Conservation (phyloP, 495 filamentous ascomycete genomes). For the Annulohypoxylon bovei region DNA sequence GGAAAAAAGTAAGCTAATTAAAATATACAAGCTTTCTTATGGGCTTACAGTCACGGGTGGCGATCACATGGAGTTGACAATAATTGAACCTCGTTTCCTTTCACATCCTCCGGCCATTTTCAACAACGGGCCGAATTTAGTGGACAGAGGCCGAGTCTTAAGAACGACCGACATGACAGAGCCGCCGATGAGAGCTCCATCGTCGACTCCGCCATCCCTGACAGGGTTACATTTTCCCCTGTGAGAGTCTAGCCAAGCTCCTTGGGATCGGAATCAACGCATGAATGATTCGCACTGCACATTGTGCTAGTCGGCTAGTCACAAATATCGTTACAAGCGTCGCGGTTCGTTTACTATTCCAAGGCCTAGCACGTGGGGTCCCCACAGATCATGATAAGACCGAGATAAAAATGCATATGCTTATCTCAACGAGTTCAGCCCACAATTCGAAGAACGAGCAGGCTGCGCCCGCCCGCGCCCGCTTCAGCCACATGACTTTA, state of each 20-base stretch:
- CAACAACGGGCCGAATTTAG: constrained; percentile 28
- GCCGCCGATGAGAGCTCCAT: constrained; percentile 22
- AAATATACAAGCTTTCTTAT: neutral
- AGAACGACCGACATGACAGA: constrained; percentile 24
- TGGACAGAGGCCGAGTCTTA: constrained; percentile 13
- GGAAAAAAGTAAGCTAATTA: neutral
- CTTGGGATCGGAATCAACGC: neutral
- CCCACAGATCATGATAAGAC: neutral
- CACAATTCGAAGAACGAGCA: no score
- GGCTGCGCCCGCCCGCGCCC: no score
- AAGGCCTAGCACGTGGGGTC: constrained; percentile 9
- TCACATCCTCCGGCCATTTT: constrained; percentile 18
- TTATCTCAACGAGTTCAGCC: no score
- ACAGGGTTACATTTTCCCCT: constrained; percentile 4
- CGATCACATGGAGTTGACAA: neutral
- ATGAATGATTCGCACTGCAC: constrained; percentile 21
- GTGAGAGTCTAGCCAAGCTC: neutral
- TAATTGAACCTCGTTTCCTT: neutral
- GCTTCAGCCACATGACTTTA: no score
- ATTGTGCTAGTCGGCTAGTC: neutral
- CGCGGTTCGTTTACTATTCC: neutral
- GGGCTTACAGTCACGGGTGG: neutral
- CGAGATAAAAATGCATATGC: no score
- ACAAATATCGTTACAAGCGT: neutral
- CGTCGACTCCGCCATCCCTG: constrained; percentile 32